Percentiles rank a stretch among this genome's conserved stretches.
Evolutionary conservation across 1,139 yeast genomes (phyloP).

Genomic region (Nakaseomyces uthaithaninus): DNA sequence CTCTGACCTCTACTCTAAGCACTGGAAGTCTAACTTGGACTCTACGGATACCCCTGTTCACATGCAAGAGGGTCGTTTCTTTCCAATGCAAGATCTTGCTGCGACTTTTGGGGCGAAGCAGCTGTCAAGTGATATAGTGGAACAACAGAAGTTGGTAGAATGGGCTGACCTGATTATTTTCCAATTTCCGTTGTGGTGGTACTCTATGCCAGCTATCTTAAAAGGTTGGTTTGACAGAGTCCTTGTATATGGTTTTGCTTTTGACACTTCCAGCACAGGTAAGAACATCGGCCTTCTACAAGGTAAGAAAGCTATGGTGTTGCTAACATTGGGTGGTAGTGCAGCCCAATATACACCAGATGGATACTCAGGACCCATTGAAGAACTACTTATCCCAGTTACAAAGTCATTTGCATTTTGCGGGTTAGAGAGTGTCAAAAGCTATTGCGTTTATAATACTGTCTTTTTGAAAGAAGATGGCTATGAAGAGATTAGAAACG

Average conservation of each 20-base stretch:
- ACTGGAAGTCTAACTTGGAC: constrained; percentile 20
- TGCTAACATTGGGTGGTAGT: constrained; percentile 20
- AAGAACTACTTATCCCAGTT: constrained; percentile 24
- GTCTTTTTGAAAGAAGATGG: not conserved
- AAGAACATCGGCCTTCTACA: constrained; percentile 21
- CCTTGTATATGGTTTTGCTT: constrained; percentile 19
- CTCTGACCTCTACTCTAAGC: constrained; percentile 19
- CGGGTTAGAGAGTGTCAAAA: not conserved
- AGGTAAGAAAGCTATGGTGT: constrained; percentile 22
- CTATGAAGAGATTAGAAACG: not conserved
- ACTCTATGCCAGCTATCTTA: constrained; percentile 24
- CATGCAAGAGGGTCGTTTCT: constrained; percentile 12
- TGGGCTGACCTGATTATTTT: constrained; percentile 31
- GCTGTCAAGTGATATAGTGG: constrained; percentile 19
- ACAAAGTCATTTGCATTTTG: constrained; percentile 3
- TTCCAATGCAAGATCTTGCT: constrained; percentile 15
- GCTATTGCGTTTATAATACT: not conserved
- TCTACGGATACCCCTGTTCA: constrained; percentile 17
- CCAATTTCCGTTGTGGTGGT: constrained; percentile 29
- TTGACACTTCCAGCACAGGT: constrained; percentile 17
- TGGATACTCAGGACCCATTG: constrained; percentile 23
- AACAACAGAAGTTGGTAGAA: constrained; percentile 15
- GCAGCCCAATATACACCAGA: constrained; percentile 14
- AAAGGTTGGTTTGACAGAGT: constrained; percentile 29
- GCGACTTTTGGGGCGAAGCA: constrained; percentile 11